phyloP scores from a whole-genome alignment of 2,329 filamentous ascomycete genomes.

The Penicillium fuscoglaucum region DNA sequence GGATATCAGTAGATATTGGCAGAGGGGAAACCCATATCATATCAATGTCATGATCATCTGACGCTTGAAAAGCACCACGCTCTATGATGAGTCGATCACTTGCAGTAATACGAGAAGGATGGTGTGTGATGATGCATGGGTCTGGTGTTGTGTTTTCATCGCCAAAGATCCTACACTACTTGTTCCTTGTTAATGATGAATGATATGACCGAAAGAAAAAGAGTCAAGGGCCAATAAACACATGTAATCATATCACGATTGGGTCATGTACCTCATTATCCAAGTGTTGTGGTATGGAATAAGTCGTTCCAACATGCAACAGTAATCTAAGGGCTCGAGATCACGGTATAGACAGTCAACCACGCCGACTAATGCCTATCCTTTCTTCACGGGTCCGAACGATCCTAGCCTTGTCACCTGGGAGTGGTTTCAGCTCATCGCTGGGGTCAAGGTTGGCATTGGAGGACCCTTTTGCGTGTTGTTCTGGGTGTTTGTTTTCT shows the following conservation, averaged over 20 bases:
- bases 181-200: not conserved
- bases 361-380: conserved; percentile 41
- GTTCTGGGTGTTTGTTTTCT: conserved; percentile 29
- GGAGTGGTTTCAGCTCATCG: conserved; percentile 52
- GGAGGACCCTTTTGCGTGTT: conserved; percentile 21
- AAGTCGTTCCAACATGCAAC: not conserved
- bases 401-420: conserved; percentile 51
- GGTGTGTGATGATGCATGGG: not conserved
- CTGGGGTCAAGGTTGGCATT: conserved; percentile 45
- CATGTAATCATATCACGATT: not conserved
- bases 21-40: not conserved
- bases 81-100: not conserved
- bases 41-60: not conserved
- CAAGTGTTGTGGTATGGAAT: not conserved
- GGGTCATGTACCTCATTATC: conserved; percentile 3
- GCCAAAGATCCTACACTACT: not conserved
- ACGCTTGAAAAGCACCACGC: not conserved
- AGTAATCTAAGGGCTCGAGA: not conserved
- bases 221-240: not conserved
- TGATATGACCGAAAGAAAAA: not conserved
- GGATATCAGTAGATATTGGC: not conserved
- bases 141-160: not conserved
- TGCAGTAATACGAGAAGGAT: not conserved
- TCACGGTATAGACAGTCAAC: conserved; percentile 11
- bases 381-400: conserved; percentile 49